Evolutionary conservation across 2,329 filamentous ascomycete species (phyloP).

Genomic region (Teratosphaeria epicoccoides): DNA sequence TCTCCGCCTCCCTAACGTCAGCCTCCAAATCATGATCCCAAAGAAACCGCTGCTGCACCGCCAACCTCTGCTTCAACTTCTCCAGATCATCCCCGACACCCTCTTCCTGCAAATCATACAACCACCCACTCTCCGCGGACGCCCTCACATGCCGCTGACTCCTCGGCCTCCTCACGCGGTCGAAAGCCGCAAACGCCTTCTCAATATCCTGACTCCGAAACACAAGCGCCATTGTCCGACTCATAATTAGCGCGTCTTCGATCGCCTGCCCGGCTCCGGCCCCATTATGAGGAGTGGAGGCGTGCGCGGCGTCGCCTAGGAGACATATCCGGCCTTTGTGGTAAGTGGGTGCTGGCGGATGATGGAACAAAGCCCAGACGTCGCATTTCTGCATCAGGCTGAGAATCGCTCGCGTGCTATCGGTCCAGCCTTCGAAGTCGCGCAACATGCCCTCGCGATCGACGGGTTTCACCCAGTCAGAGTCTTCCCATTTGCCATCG

Average conservation of each 20-base stretch:
- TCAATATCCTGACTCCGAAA: slow-evolving; percentile 15
- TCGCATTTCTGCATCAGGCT: slow-evolving; percentile 39
- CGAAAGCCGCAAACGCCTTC: slow-evolving; percentile 30
- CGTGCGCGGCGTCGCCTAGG: slow-evolving; percentile 49
- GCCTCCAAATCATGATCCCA: slow-evolving; percentile 30
- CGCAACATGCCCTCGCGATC: slow-evolving; percentile 31
- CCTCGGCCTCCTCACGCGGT: slow-evolving; percentile 29
- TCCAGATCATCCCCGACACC: slow-evolving; percentile 27
- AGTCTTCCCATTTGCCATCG: slow-evolving; percentile 29
- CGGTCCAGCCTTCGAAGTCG: slow-evolving; percentile 36
- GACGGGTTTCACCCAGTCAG: slow-evolving; percentile 31
- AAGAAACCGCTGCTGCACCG: slow-evolving; percentile 28
- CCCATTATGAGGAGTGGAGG: slow-evolving; percentile 44
- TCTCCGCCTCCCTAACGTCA: slow-evolving; percentile 23
- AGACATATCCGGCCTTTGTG: slow-evolving; percentile 29
- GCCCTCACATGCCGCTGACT: slow-evolving; percentile 31
- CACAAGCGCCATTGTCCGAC: slow-evolving; percentile 26
- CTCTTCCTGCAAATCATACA: slow-evolving; percentile 30
- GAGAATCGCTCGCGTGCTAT: slow-evolving; percentile 27
- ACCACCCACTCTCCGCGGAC: slow-evolving; percentile 29
- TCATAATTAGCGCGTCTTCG: slow-evolving; percentile 43
- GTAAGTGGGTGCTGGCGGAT: slow-evolving; percentile 34
- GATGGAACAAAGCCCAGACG: slow-evolving; percentile 41
- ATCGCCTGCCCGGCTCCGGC: slow-evolving; percentile 47
- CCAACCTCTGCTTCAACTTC: slow-evolving; percentile 23